Conservation (phyloP, 2,329 filamentous ascomycete species). For the Lomentospora prolificans region DNA sequence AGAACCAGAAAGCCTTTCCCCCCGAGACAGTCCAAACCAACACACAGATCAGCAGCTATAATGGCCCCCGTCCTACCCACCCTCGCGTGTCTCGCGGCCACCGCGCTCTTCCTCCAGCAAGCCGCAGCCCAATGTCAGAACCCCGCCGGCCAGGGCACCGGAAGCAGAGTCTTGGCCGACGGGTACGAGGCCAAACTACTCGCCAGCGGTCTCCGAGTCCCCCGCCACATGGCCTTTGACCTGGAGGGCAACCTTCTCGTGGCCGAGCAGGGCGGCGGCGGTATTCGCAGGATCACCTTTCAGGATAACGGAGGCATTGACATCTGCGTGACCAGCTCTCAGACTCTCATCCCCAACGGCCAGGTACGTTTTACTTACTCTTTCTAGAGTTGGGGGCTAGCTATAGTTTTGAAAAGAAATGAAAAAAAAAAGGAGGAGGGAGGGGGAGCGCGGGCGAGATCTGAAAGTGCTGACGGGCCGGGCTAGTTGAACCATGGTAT, state of each 20-base stretch:
- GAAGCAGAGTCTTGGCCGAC: background rate
- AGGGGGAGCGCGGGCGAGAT: background rate
- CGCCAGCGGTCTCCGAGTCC: slow-evolving; percentile 15
- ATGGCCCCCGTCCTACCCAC: background rate
- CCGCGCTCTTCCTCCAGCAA: background rate
- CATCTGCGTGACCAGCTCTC: slow-evolving; percentile 18
- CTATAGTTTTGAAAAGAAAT: too few relatives aligned
- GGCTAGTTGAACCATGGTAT: slow-evolving; percentile 45
- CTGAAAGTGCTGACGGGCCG: too few relatives aligned
- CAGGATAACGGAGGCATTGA: slow-evolving; percentile 28
- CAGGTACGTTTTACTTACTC: background rate
- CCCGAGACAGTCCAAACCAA: too few relatives aligned
- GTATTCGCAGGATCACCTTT: slow-evolving; percentile 30
- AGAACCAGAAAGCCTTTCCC: too few relatives aligned
- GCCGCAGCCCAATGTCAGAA: slow-evolving; percentile 1
- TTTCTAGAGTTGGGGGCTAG: too few relatives aligned
- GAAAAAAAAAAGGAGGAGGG: too few relatives aligned
- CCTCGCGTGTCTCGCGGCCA: background rate
- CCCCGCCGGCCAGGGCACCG: background rate
- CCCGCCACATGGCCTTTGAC: slow-evolving; percentile 26
- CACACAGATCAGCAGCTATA: too few relatives aligned
- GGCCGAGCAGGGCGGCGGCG: slow-evolving; percentile 21
- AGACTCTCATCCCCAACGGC: background rate
- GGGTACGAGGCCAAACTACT: slow-evolving; percentile 16
- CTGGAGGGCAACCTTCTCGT: slow-evolving; percentile 26